Percentiles rank a stretch among this genome's conserved stretches.
Conservation (phyloP, 2,329 filamentous ascomycete genomes). For the Aspergillus carbonarius region DNA sequence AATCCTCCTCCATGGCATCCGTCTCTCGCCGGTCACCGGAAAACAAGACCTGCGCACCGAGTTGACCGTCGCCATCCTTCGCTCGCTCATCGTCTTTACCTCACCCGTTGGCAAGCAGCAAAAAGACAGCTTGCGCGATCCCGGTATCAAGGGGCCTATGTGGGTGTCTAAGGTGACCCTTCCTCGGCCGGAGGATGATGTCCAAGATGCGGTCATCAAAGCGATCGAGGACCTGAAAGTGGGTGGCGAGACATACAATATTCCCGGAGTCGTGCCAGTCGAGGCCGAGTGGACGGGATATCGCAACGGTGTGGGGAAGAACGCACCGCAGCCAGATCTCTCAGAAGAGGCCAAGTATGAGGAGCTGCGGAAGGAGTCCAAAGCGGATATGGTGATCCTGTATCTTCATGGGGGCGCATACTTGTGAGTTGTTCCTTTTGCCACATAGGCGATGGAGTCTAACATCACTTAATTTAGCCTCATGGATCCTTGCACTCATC, state of each 20-base stretch:
- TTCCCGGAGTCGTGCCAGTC: conserved; percentile 37
- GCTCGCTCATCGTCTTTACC: conserved; percentile 57
- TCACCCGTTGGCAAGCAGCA: conserved; percentile 64
- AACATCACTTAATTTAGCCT: conserved; percentile 28
- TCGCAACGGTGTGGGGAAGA: conserved; percentile 39
- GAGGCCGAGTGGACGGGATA: conserved; percentile 50
- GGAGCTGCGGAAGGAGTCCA: conserved; percentile 39
- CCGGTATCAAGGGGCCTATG: conserved; percentile 71
- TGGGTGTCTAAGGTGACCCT: conserved; percentile 76
- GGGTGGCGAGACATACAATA: conserved; percentile 39
- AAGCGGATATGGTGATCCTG: conserved; percentile 43
- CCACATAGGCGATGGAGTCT: not conserved
- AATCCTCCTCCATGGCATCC: conserved; percentile 51
- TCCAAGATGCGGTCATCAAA: conserved; percentile 37
- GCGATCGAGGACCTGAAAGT: conserved; percentile 42
- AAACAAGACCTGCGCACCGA: conserved; percentile 79
- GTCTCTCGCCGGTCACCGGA: conserved; percentile 66
- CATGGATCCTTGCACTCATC: conserved; percentile 47
- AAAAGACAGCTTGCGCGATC: conserved; percentile 59
- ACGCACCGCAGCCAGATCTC: conserved; percentile 39
- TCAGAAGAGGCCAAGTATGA: conserved; percentile 46
- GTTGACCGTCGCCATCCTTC: conserved; percentile 69
- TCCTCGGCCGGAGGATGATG: conserved; percentile 54
- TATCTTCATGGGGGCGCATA: conserved; percentile 51
- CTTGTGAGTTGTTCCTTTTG: conserved; percentile 34